Conservation (phyloP, 2,329 filamentous ascomycete genomes). For the Alternaria triticina region DNA sequence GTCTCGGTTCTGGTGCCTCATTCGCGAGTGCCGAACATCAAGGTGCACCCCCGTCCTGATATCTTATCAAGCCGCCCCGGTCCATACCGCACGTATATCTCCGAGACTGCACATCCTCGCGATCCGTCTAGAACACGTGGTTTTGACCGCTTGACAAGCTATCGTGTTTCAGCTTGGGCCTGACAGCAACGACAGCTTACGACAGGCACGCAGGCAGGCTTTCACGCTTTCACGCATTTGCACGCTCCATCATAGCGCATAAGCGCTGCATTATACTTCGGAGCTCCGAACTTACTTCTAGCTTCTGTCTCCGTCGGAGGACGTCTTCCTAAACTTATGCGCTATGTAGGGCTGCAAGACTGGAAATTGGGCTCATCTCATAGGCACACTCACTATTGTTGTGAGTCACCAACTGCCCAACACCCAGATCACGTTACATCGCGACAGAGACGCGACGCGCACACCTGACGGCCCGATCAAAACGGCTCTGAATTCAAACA, state of each 20-base stretch:
- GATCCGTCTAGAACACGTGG: background rate
- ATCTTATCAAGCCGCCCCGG: background rate
- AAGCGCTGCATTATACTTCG: conserved; percentile 1
- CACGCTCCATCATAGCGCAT: conserved; percentile 1
- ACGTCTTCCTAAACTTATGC: background rate
- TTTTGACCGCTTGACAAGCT: background rate
- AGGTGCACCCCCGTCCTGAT: conserved; percentile 2
- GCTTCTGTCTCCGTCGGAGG: background rate
- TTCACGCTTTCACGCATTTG: background rate
- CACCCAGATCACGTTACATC: conserved; percentile 18
- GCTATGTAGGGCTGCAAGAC: background rate
- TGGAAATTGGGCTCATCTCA: background rate
- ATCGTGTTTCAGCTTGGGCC: background rate
- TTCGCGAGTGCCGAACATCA: conserved; percentile 5
- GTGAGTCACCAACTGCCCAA: conserved; percentile 14
- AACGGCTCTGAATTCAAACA: background rate
- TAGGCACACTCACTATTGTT: background rate
- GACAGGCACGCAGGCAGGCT: background rate
- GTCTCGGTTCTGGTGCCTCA: conserved; percentile 3
- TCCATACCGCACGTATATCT: background rate
- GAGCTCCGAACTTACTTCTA: background rate
- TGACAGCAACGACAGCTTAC: background rate
- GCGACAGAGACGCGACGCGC: conserved; percentile 16
- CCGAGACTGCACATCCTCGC: background rate
- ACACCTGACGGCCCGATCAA: background rate